Evolutionary conservation across 768 basidiomycete species (phyloP).

Genomic region (Pleurotus tuber-regium): DNA sequence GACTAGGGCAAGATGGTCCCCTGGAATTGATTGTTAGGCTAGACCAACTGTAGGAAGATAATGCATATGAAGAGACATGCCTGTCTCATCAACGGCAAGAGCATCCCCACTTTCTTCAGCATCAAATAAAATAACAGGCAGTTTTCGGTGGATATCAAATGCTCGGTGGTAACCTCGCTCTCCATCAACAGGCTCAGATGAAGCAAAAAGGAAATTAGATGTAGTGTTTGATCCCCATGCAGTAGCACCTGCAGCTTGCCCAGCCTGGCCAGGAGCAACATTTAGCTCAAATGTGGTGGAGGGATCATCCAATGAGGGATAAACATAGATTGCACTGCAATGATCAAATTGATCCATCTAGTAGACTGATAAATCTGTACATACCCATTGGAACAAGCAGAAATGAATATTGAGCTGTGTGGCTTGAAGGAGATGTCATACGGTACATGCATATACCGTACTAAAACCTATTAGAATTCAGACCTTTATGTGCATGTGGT

Average conservation of each 20-base stretch:
- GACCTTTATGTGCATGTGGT: neutral
- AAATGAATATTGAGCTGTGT: too few species aligned
- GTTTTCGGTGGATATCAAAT: constrained; percentile 37
- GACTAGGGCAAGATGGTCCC: constrained; percentile 29
- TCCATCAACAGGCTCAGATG: constrained; percentile 44
- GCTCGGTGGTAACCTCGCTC: constrained; percentile 46
- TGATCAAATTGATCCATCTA: constrained; percentile 3
- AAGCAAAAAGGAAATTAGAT: constrained; percentile 45
- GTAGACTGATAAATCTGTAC: neutral
- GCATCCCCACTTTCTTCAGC: constrained; percentile 54
- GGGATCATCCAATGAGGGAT: constrained; percentile 15
- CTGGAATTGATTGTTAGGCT: constrained; percentile 18
- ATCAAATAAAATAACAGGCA: constrained; percentile 33
- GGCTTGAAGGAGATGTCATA: constrained; percentile 47
- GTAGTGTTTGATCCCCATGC: constrained; percentile 49
- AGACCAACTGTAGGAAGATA: too few species aligned
- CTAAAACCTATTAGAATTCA: constrained; percentile 11
- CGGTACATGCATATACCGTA: constrained; percentile 28
- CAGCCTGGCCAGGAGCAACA: constrained; percentile 17
- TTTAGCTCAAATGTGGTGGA: constrained; percentile 11
- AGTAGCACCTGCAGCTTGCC: constrained; percentile 40
- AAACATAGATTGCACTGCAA: constrained; percentile 23
- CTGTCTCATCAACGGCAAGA: constrained; percentile 42
- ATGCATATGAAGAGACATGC: constrained; percentile 23
- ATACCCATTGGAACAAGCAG: constrained; percentile 33